Base-by-base conservation (phyloP, 1,284 basidiomycete genomes). In the Pisolithus thermaeus region DNA sequence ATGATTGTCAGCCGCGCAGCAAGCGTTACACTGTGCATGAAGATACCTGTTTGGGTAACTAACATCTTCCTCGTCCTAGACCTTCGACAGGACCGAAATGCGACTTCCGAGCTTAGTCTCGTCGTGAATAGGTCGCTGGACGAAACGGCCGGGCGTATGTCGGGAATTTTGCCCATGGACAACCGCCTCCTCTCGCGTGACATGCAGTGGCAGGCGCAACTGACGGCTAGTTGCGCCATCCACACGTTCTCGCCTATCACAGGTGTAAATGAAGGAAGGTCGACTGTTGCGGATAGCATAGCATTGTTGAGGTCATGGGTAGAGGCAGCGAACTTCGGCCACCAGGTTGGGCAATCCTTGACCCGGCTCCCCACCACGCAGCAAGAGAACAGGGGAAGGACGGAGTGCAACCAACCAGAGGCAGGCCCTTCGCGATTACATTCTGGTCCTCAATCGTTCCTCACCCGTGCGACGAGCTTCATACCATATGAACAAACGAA, bases 131-230 rank as follows among this genome's bases (percentile, higher is more conserved):
- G 60, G 1, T 77, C 73, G n/a, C 47, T 75, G 12, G 66, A 73
- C 12, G 63, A 63, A 1, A 69, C 74, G 0, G 75, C 77, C 3
- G 55, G 61, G 3, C 76, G 79, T 52, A 70, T 86, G 20, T 63
- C 70, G 12, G 62, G 72, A 0, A 70, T 82, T 14, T 63, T 81
- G 12, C 70, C 69, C 1, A 73, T 83, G 6, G 79, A 83, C 52
- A 61, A 67, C 52, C 60, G 55, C 32, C 55, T 79, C 37, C 58
- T 79, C 20, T 56, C 63, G n/a, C 73, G 76, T 49, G 62, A 62
- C 22, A 58, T 78, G 46, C 75, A 77, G 53, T 84, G 81, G 81
- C 77, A 84, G 55, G 75, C 79, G 0, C 79, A 83, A 55, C 73
- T 83, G 9, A 71, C 83, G 32, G 67, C 70, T 5, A 74, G 79